A percentile compares a stretch with the other conserved stretches of the same genome.
phyloP scores from a whole-genome alignment of 1,284 basidiomycete species.

The Anthracocystis panici-leucophaei region DNA sequence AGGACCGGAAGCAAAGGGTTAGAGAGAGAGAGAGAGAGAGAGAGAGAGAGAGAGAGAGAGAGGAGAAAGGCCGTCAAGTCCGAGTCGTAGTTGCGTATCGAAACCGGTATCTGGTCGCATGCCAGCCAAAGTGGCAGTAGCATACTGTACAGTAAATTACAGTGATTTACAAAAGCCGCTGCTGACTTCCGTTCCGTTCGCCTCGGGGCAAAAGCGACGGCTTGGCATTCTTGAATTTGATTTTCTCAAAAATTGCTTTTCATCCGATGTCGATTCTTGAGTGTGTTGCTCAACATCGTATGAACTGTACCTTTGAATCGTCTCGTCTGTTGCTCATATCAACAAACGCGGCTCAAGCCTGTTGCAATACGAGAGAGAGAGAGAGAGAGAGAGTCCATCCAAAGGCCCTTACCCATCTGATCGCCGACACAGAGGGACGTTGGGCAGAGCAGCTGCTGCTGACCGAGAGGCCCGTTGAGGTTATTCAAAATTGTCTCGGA shows the following conservation, averaged over 20 bases:
- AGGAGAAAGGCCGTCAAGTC: no score
- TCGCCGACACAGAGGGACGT: no score
- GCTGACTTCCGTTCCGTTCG: slow-evolving; percentile 5
- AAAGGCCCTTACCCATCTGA: no score
- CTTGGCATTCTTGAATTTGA: neutral
- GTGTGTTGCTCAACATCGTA: no score
- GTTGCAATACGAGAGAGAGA: neutral
- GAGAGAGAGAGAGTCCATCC: no score
- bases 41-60: neutral
- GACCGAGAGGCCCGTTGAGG: neutral
- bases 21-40: neutral
- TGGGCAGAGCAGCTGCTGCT: neutral
- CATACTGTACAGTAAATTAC: no score
- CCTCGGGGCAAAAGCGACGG: slow-evolving; percentile 1
- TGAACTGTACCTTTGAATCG: neutral
- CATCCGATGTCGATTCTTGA: neutral
- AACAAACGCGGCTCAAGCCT: neutral
- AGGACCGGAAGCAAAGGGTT: neutral
- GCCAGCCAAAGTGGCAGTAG: neutral
- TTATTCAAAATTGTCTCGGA: neutral
- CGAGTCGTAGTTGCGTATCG: no score
- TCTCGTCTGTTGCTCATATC: neutral
- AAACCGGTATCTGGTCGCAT: neutral
- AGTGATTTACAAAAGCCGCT: no score
- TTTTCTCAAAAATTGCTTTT: neutral